These are phyloP conservation scores for Crithidia sp. DNA, from an alignment of 208 protist genomes.

Conservation along the genomic window DNA sequence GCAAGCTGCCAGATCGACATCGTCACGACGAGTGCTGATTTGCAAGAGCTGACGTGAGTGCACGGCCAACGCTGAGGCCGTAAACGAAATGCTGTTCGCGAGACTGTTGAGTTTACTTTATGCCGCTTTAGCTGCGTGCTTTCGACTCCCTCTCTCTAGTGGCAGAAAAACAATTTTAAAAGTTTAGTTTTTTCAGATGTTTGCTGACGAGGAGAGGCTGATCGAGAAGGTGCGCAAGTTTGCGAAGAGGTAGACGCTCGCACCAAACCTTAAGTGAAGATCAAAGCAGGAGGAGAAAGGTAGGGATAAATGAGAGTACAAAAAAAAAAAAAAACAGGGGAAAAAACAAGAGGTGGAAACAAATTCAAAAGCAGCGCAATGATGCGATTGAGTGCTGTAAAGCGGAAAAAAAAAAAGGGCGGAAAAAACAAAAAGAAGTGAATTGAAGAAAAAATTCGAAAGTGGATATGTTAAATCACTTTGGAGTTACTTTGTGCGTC, in stretches of 20 bases:
- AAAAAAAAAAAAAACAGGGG: constrained; percentile 12
- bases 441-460: neutral
- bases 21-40: neutral
- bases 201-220: neutral
- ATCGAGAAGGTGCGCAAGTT: neutral
- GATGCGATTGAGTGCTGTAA: too few relatives aligned
- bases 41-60: too few relatives aligned
- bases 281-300: neutral
- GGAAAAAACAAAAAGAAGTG: neutral
- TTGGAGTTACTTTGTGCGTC: neutral
- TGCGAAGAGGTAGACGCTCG: too few relatives aligned
- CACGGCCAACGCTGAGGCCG: too few relatives aligned
- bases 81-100: too few relatives aligned
- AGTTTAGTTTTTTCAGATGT: neutral
- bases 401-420: too few relatives aligned
- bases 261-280: neutral
- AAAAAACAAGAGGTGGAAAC: neutral
- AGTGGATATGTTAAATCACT: constrained; percentile 2
- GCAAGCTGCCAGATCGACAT: constrained; percentile 28
- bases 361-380: neutral
- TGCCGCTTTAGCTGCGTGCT: neutral
- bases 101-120: neutral
- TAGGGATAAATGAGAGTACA: neutral
- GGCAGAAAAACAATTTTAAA: neutral
- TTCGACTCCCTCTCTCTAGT: neutral